These are phyloP conservation scores for Fusarium circinatum DNA, from an alignment of 2,329 filamentous ascomycete species.

Conservation along the genomic window DNA sequence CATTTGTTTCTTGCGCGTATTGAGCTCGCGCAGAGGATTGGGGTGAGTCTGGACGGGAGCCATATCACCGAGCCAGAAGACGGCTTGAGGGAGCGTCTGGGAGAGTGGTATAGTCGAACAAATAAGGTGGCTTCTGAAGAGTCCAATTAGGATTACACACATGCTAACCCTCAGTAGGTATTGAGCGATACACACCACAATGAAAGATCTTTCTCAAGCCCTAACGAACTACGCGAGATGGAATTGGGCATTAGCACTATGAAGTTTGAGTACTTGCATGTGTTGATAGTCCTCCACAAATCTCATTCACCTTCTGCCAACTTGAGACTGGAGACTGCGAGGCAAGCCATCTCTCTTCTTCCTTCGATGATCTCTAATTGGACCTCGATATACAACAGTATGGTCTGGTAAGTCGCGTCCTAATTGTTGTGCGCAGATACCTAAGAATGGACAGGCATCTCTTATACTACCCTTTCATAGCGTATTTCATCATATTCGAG, in stretches of 20 bases:
- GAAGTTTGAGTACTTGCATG: constrained; percentile 3
- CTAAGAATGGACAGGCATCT: background rate
- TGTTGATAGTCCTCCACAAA: background rate
- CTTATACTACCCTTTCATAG: constrained; percentile 10
- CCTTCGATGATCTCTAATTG: constrained; percentile 12
- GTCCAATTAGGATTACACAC: fast-evolving
- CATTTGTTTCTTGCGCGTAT: background rate
- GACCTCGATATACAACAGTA: constrained; percentile 1
- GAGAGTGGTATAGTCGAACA: background rate
- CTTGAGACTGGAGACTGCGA: background rate
- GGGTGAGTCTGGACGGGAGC: fast-evolving
- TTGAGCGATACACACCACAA: background rate
- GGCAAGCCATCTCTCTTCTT: background rate
- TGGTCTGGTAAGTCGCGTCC: background rate
- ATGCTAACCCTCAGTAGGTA: background rate
- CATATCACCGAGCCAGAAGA: background rate
- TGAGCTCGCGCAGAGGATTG: background rate
- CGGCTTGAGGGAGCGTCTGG: fast-evolving
- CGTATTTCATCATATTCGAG: constrained; percentile 20
- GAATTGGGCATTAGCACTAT: background rate
- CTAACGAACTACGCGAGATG: constrained; percentile 1
- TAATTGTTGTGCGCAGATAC: fast-evolving
- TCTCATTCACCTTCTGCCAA: background rate
- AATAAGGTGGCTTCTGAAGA: background rate
- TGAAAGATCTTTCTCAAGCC: background rate